A percentile compares a stretch with the other conserved stretches of the same genome.
Evolutionary conservation across 2,329 filamentous ascomycete species (phyloP).

Genomic region (Fusarium chlamydosporum): DNA sequence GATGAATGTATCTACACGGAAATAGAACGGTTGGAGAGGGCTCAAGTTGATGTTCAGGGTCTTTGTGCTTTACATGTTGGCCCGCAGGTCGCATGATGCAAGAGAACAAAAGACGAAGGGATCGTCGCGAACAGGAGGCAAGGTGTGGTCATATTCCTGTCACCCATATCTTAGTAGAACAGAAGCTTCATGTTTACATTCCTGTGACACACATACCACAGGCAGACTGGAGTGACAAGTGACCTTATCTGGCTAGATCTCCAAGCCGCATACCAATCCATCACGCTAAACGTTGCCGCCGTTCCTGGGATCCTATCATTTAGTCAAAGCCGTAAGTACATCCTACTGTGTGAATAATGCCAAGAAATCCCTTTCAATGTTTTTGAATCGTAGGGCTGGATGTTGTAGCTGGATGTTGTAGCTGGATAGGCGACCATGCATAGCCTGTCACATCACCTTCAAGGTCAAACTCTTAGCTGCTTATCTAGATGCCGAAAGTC

Average conservation of each 20-base stretch:
- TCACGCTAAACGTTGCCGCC: background rate
- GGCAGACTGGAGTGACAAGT: background rate
- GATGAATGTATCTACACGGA: background rate
- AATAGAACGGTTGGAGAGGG: background rate
- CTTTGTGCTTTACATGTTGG: background rate
- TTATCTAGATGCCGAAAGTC: no score
- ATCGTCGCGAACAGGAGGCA: background rate
- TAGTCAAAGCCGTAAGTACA: background rate
- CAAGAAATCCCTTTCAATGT: background rate
- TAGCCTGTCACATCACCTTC: background rate
- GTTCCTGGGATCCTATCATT: background rate
- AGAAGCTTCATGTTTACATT: constrained; percentile 2
- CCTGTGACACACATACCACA: background rate
- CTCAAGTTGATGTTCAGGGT: background rate
- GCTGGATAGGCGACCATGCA: background rate
- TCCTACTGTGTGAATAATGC: background rate
- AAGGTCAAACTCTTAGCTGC: no score
- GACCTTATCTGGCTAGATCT: no score
- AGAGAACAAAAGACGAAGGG: background rate
- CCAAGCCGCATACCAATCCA: constrained; percentile 3
- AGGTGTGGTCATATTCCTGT: background rate
- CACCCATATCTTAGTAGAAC: background rate
- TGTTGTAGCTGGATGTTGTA: background rate
- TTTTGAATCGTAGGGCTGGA: background rate
- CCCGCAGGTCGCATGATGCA: background rate